phyloP scores from a whole-genome alignment of 1,284 basidiomycete genomes.

The Apiotrichum sp. region DNA sequence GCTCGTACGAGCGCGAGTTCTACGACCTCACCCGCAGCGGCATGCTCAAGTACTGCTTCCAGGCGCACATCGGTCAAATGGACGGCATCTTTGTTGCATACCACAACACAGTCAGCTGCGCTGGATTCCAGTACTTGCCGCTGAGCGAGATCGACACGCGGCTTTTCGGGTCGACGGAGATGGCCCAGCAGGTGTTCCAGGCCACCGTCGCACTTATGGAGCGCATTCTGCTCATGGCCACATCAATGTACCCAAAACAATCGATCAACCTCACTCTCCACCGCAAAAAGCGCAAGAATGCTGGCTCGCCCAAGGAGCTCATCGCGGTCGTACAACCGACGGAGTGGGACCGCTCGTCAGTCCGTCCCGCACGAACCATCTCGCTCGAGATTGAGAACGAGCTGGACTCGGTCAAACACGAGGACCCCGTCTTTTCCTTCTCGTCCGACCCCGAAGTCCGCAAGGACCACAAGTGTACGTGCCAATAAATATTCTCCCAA shows the following conservation, averaged over 20 bases:
- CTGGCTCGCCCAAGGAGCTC: slow-evolving; percentile 19
- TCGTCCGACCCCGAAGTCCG: slow-evolving; percentile 18
- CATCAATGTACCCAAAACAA: slow-evolving; percentile 60
- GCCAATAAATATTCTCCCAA: too few relatives aligned
- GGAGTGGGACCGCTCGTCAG: slow-evolving; percentile 48
- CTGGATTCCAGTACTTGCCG: slow-evolving; percentile 91
- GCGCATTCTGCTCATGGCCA: slow-evolving; percentile 58
- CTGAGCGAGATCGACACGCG: slow-evolving; percentile 79
- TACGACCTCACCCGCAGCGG: slow-evolving; percentile 89
- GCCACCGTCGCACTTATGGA: slow-evolving; percentile 73
- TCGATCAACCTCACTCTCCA: slow-evolving; percentile 1
- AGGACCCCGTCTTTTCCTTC: slow-evolving; percentile 22
- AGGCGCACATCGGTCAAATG: slow-evolving; percentile 95
- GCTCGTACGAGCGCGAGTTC: slow-evolving; percentile 83
- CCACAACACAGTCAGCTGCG: slow-evolving; percentile 82
- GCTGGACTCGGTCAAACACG: slow-evolving; percentile 39
- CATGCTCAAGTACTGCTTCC: slow-evolving; percentile 93
- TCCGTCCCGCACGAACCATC: slow-evolving; percentile 49
- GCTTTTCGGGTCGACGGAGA: slow-evolving; percentile 61
- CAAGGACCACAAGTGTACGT: slow-evolving; percentile 29
- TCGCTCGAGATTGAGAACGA: slow-evolving; percentile 45
- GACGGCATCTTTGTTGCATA: slow-evolving; percentile 93
- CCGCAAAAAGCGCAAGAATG: slow-evolving; percentile 20
- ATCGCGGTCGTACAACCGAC: slow-evolving; percentile 59
- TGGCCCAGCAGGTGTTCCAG: slow-evolving; percentile 70